Evolutionary conservation across 164 flowering plant genomes (phyloP), one percentile per base, ranked within the genome.

Genomic region (Macadamia integrifolia): DNA sequence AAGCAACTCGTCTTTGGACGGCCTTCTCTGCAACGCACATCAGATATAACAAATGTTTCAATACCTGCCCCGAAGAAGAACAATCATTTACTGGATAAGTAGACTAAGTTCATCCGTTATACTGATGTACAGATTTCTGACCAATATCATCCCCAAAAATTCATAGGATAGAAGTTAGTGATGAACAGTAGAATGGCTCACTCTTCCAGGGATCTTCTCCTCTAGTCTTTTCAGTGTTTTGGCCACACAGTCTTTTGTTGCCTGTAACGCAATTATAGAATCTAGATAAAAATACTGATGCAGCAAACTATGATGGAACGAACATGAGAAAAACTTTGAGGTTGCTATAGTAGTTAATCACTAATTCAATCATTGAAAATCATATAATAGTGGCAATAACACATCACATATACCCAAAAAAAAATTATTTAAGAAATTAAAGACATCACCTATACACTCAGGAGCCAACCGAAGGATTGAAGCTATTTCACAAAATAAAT

Each of bases 161-260:
- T 8, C 23, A 48, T n/a, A 4, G 9, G 50, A 46, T 2, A 53
- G 15, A 53, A 17, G 57, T 14, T 14, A 46, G 13, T 46, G 57
- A 66, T 60, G 68, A 4, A 50, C 13, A 56, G 69, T 14, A 53
- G 57, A 53, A 53, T 23, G 14, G 18, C 97, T 78, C 72, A 95
- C 99, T 72, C 95, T 81, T 67, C 91, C 97, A 76, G 83, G 85
- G 62, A 92, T 88, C 84, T 92, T 95, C 78, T 92, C 98, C 82
- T 92, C 98, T 61, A 95, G 76, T 82, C 99, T 84, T 76, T 92
- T 95, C 76, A 95, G 73, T 42, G 99, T 95, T 80, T 89, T 95
- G 58, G 99, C 92, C 4, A 92, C 93, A 87, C 99, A 95, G 81
- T 95, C 99, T 75, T 92, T 91, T 59, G 95, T 89, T 67, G 95